Percentiles rank a stretch among this genome's conserved stretches.
Evolutionary conservation across 768 basidiomycete species (phyloP).

Genomic region (Collybia mongolica): DNA sequence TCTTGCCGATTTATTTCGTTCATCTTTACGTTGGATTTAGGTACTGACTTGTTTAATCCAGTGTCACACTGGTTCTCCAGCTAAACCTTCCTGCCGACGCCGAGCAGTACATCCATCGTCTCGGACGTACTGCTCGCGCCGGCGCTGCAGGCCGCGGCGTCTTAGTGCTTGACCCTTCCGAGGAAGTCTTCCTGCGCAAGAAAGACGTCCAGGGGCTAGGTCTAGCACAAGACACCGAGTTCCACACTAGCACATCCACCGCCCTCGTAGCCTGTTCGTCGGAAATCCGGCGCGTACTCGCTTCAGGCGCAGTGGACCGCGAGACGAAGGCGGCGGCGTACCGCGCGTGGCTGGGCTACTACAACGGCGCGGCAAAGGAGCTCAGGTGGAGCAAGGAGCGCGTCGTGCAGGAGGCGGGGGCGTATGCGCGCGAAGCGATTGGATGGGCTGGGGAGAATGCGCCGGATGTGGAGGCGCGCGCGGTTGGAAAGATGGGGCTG

Average conservation of each 20-base stretch:
- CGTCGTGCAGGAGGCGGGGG: slow-evolving; percentile 39
- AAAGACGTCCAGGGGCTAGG: slow-evolving; percentile 38
- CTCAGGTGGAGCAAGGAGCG: slow-evolving; percentile 36
- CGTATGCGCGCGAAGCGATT: slow-evolving; percentile 30
- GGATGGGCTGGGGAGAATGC: slow-evolving; percentile 32
- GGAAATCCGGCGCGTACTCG: slow-evolving; percentile 17
- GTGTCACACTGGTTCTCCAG: slow-evolving; percentile 61
- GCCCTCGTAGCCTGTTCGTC: slow-evolving; percentile 15
- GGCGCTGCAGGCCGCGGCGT: slow-evolving; percentile 62
- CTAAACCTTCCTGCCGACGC: slow-evolving; percentile 65
- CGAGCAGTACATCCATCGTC: slow-evolving; percentile 79
- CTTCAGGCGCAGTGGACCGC: slow-evolving; percentile 28
- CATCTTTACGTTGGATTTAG: neutral
- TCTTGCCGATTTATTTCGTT: neutral
- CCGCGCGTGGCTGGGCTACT: slow-evolving; percentile 57
- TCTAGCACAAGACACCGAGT: slow-evolving; percentile 30
- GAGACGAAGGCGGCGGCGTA: slow-evolving; percentile 51
- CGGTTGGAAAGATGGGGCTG: slow-evolving; percentile 52
- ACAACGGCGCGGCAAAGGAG: slow-evolving; percentile 36
- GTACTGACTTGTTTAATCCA: slow-evolving; percentile 15
- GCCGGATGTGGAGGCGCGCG: slow-evolving; percentile 40
- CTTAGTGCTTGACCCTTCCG: slow-evolving; percentile 51
- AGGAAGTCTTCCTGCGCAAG: slow-evolving; percentile 44
- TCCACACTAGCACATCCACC: slow-evolving; percentile 12
- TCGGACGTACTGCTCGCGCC: slow-evolving; percentile 77